A percentile compares a stretch with the other conserved stretches of the same genome.
Evolutionary conservation across 2,329 filamentous ascomycete species (phyloP).

Genomic region (Colletotrichum sp.): DNA sequence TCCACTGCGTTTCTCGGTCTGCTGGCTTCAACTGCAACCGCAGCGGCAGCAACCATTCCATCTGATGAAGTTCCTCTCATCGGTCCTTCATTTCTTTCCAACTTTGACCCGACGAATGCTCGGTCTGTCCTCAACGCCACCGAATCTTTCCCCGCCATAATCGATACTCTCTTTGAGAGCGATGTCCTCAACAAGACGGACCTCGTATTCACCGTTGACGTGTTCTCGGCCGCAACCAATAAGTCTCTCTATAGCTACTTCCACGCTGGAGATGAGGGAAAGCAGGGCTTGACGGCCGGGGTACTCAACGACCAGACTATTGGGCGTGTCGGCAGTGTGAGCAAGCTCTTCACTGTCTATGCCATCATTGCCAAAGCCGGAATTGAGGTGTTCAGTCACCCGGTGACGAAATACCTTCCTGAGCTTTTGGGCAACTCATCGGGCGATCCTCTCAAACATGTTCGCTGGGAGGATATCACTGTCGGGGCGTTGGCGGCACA

Average conservation of each 20-base stretch:
- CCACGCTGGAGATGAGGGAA: not conserved
- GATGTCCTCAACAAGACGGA: not conserved
- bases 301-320: conserved; percentile 35
- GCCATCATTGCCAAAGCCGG: conserved; percentile 26
- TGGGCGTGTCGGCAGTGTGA: conserved; percentile 39
- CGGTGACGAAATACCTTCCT: conserved; percentile 30
- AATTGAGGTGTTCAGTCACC: conserved; percentile 23
- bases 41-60: not conserved
- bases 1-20: not conserved
- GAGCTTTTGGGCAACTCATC: conserved; percentile 23
- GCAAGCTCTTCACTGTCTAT: conserved; percentile 38
- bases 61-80: conserved; percentile 20
- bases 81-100: conserved; percentile 24
- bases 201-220: conserved; percentile 23
- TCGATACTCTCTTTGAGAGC: not conserved
- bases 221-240: conserved; percentile 29
- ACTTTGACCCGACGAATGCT: conserved; percentile 15
- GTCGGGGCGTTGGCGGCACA: conserved; percentile 27
- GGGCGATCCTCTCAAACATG: not conserved
- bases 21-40: not conserved
- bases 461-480: conserved; percentile 26
- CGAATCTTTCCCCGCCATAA: not conserved
- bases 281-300: not conserved
- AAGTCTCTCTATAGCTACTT: conserved; percentile 27
- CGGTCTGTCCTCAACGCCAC: not conserved